Base-by-base conservation (phyloP, 2,329 filamentous ascomycete genomes). In the Graphiopsis chlorocephala region DNA sequence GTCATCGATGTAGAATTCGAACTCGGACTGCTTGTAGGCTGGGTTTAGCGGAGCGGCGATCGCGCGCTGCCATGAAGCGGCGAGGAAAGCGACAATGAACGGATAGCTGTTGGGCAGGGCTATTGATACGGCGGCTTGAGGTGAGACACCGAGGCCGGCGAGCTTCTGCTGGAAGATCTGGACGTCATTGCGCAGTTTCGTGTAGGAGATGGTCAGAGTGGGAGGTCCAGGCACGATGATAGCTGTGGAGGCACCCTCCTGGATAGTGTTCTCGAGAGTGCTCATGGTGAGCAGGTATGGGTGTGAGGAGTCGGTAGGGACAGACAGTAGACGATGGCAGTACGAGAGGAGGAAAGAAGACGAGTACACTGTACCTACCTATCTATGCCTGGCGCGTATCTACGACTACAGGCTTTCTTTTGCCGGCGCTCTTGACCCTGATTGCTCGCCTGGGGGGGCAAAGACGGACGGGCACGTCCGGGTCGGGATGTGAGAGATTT, bases 1-100 rank as follows among this genome's bases (percentile, higher is more conserved):
- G 75, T 96, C 92, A 69, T 93, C 89, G 73, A 96, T 94, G 78
- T 95, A 96, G 79, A 96, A 96, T 76, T 95, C 92, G 76, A 94
- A 95, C 77, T 96, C 92, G 64, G 88, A 88, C 78, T 95, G 91
- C 81, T 93, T 96, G 82, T 96, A 96, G 52, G 88, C 89, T 47
- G 92, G 88, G 77, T 96, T 96, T 69, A 96, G 81, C n/a, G 92
- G 92, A 3, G 92, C 92, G 8, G 92, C 92, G 70, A 95, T 89
- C 31, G 84, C 90, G 72, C 92, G 86, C 80, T 95, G 92, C 87
- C 89, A 92, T n/a, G 91, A 87, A 20, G 88, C 85, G n/a, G 91
- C 92, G 52, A 96, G 85, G 79, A 96, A 96, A 2, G 91, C 88
- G 64, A 95, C 88, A 74, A 96, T 90, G 79, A 96, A 95, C 77